phyloP scores from a whole-genome alignment of 2,329 filamentous ascomycete species.

The Mycocentrospora acerina region DNA sequence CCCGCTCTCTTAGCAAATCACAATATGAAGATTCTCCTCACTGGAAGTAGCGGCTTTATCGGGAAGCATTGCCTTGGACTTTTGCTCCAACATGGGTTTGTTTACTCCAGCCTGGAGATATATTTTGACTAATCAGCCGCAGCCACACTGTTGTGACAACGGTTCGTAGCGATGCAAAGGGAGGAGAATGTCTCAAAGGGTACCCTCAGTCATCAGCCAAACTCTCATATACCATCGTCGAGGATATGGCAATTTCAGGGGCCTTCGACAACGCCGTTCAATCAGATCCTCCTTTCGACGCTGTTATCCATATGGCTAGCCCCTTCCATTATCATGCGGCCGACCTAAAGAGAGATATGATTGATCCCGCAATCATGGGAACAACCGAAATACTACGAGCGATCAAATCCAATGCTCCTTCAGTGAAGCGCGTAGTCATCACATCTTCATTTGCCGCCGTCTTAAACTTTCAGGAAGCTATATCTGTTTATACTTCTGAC shows the following conservation, averaged over 20 bases:
- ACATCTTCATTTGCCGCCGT: conserved; percentile 66
- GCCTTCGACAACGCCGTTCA: conserved; percentile 63
- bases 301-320: conserved; percentile 49
- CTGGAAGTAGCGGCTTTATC: no score
- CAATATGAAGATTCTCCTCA: no score
- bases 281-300: conserved; percentile 63
- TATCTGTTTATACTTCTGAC: conserved; percentile 56
- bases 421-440: conserved; percentile 68
- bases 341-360: conserved; percentile 60
- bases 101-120: background rate
- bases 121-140: background rate
- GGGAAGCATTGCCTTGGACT: no score
- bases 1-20: no score
- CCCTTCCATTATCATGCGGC: conserved; percentile 71
- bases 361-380: conserved; percentile 62
- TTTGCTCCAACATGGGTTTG: no score
- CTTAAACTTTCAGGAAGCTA: no score
- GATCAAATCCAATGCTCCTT: conserved; percentile 58
- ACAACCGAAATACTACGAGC: conserved; percentile 61
- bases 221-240: conserved; percentile 65
- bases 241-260: conserved; percentile 65
- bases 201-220: conserved; percentile 54
- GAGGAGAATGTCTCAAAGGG: conserved; percentile 55
- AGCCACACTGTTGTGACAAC: conserved; percentile 61
- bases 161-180: conserved; percentile 59